Evolutionary conservation across 2,329 filamentous ascomycete species (phyloP).

Genomic region (Pezizomycotina sp.): DNA sequence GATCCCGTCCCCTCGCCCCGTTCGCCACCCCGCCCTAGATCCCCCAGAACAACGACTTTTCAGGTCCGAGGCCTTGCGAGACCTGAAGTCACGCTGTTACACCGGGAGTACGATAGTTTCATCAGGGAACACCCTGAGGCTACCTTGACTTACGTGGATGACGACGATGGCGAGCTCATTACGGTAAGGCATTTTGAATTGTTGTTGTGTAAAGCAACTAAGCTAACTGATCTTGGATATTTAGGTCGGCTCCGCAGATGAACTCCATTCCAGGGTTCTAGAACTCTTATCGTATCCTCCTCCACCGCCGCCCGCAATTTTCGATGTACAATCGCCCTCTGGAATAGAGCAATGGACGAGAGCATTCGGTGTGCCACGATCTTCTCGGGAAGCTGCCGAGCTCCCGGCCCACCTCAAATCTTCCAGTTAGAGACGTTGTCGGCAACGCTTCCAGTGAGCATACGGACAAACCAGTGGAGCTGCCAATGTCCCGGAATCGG

Average conservation of each 20-base stretch:
- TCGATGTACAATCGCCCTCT: slow-evolving; percentile 18
- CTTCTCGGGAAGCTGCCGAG: too few relatives aligned
- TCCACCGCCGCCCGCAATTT: slow-evolving; percentile 17
- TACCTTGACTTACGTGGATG: slow-evolving; percentile 24
- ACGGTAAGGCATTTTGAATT: slow-evolving; percentile 19
- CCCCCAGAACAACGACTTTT: slow-evolving; percentile 16
- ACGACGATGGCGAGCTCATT: slow-evolving; percentile 25
- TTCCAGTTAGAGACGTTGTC: too few relatives aligned
- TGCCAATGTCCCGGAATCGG: too few relatives aligned
- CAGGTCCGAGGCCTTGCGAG: slow-evolving; percentile 16
- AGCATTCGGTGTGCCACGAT: too few relatives aligned
- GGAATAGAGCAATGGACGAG: too few relatives aligned
- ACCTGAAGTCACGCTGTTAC: slow-evolving; percentile 14
- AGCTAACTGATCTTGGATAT: slow-evolving; percentile 5
- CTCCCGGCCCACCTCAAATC: too few relatives aligned
- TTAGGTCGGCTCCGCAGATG: slow-evolving; percentile 23
- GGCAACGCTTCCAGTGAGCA: too few relatives aligned
- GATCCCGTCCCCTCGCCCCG: slow-evolving; percentile 9
- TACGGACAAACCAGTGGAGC: too few relatives aligned
- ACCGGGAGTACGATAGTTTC: slow-evolving; percentile 22
- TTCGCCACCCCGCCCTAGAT: slow-evolving; percentile 15
- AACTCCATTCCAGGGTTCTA: slow-evolving; percentile 18
- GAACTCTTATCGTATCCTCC: slow-evolving; percentile 15
- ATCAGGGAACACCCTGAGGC: slow-evolving; percentile 23
- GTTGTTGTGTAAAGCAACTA: neutral